phyloP scores from a whole-genome alignment of 805 yeast genomes.

The Starmerella khaoyaiensis region DNA sequence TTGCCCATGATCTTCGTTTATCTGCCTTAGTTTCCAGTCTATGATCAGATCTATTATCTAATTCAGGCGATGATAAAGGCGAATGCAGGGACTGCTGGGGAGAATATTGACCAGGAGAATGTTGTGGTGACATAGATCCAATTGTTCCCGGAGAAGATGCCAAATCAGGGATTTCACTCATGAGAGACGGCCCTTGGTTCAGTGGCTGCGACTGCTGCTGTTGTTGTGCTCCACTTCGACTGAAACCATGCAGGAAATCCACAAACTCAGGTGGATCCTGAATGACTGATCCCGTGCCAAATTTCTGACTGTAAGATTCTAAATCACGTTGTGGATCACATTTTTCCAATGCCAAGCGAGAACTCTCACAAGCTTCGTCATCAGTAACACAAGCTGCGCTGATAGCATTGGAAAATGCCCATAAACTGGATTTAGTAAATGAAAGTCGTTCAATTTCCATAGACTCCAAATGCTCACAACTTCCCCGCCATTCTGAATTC shows the following conservation, averaged over 20 bases:
- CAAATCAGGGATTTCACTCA: not conserved
- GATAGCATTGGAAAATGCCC: conserved; percentile 64
- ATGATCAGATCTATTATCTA: too few relatives aligned
- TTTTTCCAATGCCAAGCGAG: conserved; percentile 53
- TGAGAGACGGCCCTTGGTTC: too few relatives aligned
- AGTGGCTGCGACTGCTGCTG: not conserved
- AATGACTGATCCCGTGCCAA: conserved; percentile 55
- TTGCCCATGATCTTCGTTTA: conserved; percentile 32
- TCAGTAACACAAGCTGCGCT: conserved; percentile 67
- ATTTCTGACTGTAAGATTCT: conserved; percentile 37
- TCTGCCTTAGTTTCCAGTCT: too few relatives aligned
- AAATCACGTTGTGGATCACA: conserved; percentile 54
- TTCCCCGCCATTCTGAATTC: conserved; percentile 57
- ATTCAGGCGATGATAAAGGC: too few relatives aligned
- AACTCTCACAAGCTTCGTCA: conserved; percentile 61
- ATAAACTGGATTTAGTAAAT: conserved; percentile 53
- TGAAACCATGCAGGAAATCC: conserved; percentile 40
- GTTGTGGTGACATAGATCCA: too few relatives aligned
- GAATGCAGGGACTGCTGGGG: too few relatives aligned
- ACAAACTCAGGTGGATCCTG: conserved; percentile 48
- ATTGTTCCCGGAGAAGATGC: not conserved
- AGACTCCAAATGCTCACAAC: conserved; percentile 50
- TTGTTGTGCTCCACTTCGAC: conserved; percentile 1
- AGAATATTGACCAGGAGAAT: too few relatives aligned
- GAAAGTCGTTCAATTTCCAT: conserved; percentile 64